Evolutionary conservation across 2,329 filamentous ascomycete species (phyloP), one percentile per base, ranked within the genome.

Genomic region (Fusarium lateritium): DNA sequence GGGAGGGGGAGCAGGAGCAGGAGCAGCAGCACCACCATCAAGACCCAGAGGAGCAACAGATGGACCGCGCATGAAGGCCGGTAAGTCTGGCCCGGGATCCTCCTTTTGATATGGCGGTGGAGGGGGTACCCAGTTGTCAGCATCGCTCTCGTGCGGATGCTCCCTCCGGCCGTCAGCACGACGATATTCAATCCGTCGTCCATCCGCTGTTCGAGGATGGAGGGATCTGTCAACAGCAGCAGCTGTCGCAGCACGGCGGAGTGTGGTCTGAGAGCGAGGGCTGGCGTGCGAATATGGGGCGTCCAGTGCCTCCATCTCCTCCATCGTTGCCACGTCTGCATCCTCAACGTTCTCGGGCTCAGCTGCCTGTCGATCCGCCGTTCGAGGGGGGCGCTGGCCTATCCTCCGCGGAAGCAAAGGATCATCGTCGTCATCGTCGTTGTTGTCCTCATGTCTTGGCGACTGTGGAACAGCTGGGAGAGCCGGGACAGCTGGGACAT

Each of bases 51-150:
- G 81, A 47, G 81, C 76, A 46, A 84, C 78, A 33, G 81, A 74
- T 34, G 82, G 79, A 53, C 86, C 84, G 31, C 87, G 85, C 66
- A 89, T 69, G 65, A 89, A 89, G 4, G 81, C 83, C 2, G 87
- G 87, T 56, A 87, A 67, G 70, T 88, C 86, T 11, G 62, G 62
- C 6, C 82, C 83, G 1, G 87, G 86, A 47, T 88, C 86, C 1
- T 92, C 89, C 56, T 88, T 87, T 40, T 89, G 88, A 73, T 97
- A 97, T 2, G 92, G 92, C 5, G 93, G 93, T 10, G 93, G 93
- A 7, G 93, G 93, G 7, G 93, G 92, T 6, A 94, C 91, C 93
- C 93, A 97, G 72, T 94, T 93, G 73, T 96, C 93, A 6, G 93
- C 92, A 76, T 96, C 93, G 67, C 92, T 95, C 78, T 96, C 93